Percentiles rank a stretch among this genome's conserved stretches.
Evolutionary conservation across 1,284 basidiomycete species (phyloP).

Genomic region (Malassezia japonica): DNA sequence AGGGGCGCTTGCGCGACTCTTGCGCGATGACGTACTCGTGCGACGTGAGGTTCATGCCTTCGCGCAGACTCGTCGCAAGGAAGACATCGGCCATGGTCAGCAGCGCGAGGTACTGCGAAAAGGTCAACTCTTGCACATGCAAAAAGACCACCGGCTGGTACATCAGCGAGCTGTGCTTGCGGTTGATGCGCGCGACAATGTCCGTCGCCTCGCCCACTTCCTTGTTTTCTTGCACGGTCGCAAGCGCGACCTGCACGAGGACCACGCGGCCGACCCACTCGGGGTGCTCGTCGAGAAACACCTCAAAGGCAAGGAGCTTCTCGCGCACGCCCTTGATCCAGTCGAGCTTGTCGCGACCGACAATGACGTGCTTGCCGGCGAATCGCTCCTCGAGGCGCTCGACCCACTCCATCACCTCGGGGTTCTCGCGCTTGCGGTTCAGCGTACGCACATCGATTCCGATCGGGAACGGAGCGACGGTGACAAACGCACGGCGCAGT

Average conservation of each 20-base stretch:
- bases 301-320: slow-evolving; percentile 72
- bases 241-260: slow-evolving; percentile 74
- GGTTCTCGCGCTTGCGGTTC: slow-evolving; percentile 62
- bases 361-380: slow-evolving; percentile 70
- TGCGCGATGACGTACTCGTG: slow-evolving; percentile 68
- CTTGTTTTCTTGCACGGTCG: slow-evolving; percentile 69
- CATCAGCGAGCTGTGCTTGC: slow-evolving; percentile 67
- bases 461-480: slow-evolving; percentile 77
- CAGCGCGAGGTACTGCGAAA: slow-evolving; percentile 72
- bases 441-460: slow-evolving; percentile 71
- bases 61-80: slow-evolving; percentile 68
- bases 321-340: slow-evolving; percentile 73
- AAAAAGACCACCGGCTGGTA: slow-evolving; percentile 81
- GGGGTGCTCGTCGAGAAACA: slow-evolving; percentile 68
- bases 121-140: slow-evolving; percentile 75
- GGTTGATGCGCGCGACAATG: slow-evolving; percentile 70
- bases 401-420: slow-evolving; percentile 73
- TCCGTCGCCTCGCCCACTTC: slow-evolving; percentile 65
- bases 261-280: slow-evolving; percentile 71
- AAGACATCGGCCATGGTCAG: slow-evolving; percentile 78
- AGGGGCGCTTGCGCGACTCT: slow-evolving; percentile 57
- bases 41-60: slow-evolving; percentile 74
- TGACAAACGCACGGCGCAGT: slow-evolving; percentile 57
- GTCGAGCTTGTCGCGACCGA: slow-evolving; percentile 78
- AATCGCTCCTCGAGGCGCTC: slow-evolving; percentile 66